Base-by-base conservation (phyloP, 2,329 filamentous ascomycete species). In the Hypoxylon sp. region DNA sequence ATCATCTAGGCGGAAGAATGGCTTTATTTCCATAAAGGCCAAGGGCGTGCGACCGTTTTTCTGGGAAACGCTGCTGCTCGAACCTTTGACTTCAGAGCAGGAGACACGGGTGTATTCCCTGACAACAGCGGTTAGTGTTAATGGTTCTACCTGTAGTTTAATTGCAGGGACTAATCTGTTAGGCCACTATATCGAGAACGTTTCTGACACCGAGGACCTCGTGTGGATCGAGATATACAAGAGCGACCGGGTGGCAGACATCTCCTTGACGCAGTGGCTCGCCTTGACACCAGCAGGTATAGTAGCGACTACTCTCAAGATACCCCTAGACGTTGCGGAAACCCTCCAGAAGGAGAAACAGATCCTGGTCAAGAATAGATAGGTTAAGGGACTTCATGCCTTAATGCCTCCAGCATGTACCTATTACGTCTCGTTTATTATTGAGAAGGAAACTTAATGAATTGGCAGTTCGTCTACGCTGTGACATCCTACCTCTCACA, bases 211-310 rank as follows among this genome's bases (percentile, higher is more conserved):
- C 0, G 84, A 89, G 58, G 84, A 87, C 46, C 76, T 90, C 3
- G 78, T 87, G 3, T 89, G 84, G 83, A 82, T 90, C 24, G 88
- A 90, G 70, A 82, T 90, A 15, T 90, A 88, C 77, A 88, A 88
- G 74, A 83, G 81, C 37, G 85, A 89, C 60, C 80, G 82, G 2
- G 85, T 90, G 1, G 84, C 82, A 0, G 88, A 90, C 67, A 87
- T 90, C 60, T 81, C 83, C 0, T 71, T 90, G 38, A 85, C 83
- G 0, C 87, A 90, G 70, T 91, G 87, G 88, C 76, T 91, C 33
- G 87, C 87, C 1, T 74, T 89, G 47, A 89, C 87, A 0, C 88
- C 88, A 0, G 76, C 82, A 0, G 82, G 86, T 43, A 79, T 88
- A 47, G 85, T 88, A 13, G 82, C 84, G 0, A 79, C 83, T 70